Evolutionary conservation across 345 rosid species (phyloP).

Genomic region (Laguncularia racemosa): DNA sequence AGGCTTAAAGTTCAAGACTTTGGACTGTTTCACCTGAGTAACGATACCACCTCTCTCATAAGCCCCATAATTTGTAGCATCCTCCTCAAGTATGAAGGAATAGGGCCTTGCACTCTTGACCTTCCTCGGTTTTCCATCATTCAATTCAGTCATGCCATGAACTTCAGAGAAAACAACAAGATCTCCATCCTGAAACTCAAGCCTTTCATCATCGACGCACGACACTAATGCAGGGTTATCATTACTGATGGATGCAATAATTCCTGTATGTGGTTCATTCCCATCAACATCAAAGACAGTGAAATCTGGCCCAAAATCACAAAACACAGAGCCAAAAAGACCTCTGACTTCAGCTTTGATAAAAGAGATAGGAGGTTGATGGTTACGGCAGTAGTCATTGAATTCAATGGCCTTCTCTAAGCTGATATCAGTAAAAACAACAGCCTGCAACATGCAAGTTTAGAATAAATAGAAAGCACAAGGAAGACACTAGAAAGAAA

Average conservation of each 20-base stretch:
- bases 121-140: slow-evolving; percentile 96
- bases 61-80: slow-evolving; percentile 51
- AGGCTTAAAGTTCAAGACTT: slow-evolving; percentile 77
- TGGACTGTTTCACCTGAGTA: slow-evolving; percentile 90
- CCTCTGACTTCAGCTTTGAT: slow-evolving; percentile 94
- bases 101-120: slow-evolving; percentile 77
- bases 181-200: slow-evolving; percentile 96
- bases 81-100: slow-evolving; percentile 88
- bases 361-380: slow-evolving; percentile 85
- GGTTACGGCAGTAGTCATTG: slow-evolving; percentile 77
- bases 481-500: neutral
- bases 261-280: slow-evolving; percentile 91
- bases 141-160: slow-evolving; percentile 85
- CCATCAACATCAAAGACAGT: slow-evolving; percentile 93
- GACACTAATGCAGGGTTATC: slow-evolving; percentile 81
- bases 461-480: slow-evolving; percentile 2
- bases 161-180: slow-evolving; percentile 93
- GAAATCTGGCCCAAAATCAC: slow-evolving; percentile 95
- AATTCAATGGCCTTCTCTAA: slow-evolving; percentile 70
- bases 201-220: slow-evolving; percentile 95
- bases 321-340: slow-evolving; percentile 89
- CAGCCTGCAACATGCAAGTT: slow-evolving; percentile 53
- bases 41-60: slow-evolving; percentile 94
- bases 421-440: slow-evolving; percentile 78
- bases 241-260: slow-evolving; percentile 88